These are phyloP conservation scores for Aspergillus bridgeri DNA, from an alignment of 495 filamentous ascomycete species.

Conservation along the genomic window DNA sequence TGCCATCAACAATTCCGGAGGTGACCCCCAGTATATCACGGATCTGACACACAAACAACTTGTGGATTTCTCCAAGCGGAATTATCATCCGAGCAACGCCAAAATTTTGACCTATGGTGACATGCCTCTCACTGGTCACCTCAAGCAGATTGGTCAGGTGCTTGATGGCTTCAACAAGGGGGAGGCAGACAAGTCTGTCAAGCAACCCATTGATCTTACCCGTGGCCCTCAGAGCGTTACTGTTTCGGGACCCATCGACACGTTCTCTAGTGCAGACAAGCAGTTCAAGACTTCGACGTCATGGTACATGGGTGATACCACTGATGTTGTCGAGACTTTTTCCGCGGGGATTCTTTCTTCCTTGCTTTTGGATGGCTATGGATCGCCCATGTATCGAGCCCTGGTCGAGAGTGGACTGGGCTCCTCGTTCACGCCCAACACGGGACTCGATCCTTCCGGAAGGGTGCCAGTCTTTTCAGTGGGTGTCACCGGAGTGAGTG, in stretches of 20 bases:
- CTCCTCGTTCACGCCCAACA: conserved; percentile 90
- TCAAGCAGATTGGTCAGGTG: conserved; percentile 69
- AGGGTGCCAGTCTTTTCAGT: conserved; percentile 82
- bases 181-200: conserved; percentile 66
- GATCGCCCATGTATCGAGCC: conserved; percentile 87
- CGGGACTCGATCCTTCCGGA: conserved; percentile 77
- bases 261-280: conserved; percentile 75
- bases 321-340: conserved; percentile 81
- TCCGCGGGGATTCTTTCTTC: conserved; percentile 76
- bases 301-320: conserved; percentile 82
- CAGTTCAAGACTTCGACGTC: conserved; percentile 92
- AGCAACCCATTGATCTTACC: conserved; percentile 68
- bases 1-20: conserved; percentile 89
- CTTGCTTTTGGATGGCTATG: conserved; percentile 86
- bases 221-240: conserved; percentile 62
- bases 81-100: conserved; percentile 96
- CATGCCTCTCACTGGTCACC: conserved; percentile 77
- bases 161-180: conserved; percentile 68
- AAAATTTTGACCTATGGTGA: conserved; percentile 95
- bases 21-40: conserved; percentile 93
- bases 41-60: conserved; percentile 87
- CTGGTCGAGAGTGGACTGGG: conserved; percentile 89
- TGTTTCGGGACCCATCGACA: conserved; percentile 82
- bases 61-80: conserved; percentile 76
- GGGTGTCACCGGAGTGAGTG: conserved; percentile 79